phyloP scores from a whole-genome alignment of 306 rosid genomes.

The Gleditsia sinensis region DNA sequence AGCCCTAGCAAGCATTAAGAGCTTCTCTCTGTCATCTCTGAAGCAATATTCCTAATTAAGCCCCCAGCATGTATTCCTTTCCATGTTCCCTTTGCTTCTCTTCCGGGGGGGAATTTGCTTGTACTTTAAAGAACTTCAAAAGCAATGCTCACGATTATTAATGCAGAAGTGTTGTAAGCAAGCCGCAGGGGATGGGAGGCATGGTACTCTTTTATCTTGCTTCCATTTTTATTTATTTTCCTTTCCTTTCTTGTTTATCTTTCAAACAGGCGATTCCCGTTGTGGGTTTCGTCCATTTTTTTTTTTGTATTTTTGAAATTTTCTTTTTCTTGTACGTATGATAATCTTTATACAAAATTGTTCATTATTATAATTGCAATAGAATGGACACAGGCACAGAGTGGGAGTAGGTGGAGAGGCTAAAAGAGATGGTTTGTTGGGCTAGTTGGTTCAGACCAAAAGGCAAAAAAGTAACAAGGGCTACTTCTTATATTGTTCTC shows the following conservation, averaged over 20 bases:
- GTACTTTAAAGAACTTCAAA: constrained; percentile 33
- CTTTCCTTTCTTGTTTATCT: constrained; percentile 50
- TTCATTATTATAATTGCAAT: constrained; percentile 10
- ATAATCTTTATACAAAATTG: background rate
- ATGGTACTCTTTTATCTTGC: constrained; percentile 36
- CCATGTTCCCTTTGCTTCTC: constrained; percentile 79
- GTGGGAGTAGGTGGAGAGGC: constrained; percentile 65
- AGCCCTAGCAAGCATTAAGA: constrained; percentile 54
- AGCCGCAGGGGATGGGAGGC: constrained; percentile 54
- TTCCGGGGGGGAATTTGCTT: constrained; percentile 58
- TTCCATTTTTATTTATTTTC: constrained; percentile 46
- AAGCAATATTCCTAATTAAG: constrained; percentile 72
- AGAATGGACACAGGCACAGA: constrained; percentile 1
- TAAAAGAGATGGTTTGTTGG: constrained; percentile 62
- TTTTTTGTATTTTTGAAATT: background rate
- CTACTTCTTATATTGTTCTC: constrained; percentile 39
- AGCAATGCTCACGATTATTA: constrained; percentile 43
- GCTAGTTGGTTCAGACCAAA: constrained; percentile 38
- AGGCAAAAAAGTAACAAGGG: constrained; percentile 49
- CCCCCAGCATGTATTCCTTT: constrained; percentile 73
- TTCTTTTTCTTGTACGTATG: background rate
- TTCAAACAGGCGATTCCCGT: constrained; percentile 85
- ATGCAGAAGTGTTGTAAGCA: constrained; percentile 50
- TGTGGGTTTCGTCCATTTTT: constrained; percentile 47
- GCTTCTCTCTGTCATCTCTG: constrained; percentile 65